A percentile compares a stretch with the other conserved stretches of the same genome.
Evolutionary conservation across 768 basidiomycete genomes (phyloP).

Genomic region (Amanita rimosa): DNA sequence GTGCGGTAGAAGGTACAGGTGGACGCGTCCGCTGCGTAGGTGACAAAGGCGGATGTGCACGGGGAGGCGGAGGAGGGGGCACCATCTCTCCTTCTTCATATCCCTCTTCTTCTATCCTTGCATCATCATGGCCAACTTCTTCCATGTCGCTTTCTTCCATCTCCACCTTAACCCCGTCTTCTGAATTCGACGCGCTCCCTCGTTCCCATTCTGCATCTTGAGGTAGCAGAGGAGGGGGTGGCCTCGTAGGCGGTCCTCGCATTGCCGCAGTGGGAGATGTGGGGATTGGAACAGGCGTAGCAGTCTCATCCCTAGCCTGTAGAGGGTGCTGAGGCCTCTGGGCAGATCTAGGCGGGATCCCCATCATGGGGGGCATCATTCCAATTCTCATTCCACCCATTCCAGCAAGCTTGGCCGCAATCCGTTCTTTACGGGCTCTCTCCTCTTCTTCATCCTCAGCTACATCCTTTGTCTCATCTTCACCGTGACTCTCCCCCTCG

Average conservation of each 20-base stretch:
- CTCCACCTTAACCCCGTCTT: conserved; percentile 56
- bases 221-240: conserved; percentile 19
- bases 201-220: conserved; percentile 34
- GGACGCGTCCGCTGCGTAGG: background rate
- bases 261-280: background rate
- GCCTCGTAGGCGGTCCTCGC: conserved; percentile 14
- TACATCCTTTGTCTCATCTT: conserved; percentile 9
- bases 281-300: background rate
- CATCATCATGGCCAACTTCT: conserved; percentile 51
- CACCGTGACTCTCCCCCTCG: conserved; percentile 23
- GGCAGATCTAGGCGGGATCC: conserved; percentile 18
- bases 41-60: conserved; percentile 25
- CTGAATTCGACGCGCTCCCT: conserved; percentile 32
- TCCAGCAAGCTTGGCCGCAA: conserved; percentile 38
- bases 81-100: conserved; percentile 35
- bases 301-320: background rate
- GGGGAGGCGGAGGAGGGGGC: conserved; percentile 29
- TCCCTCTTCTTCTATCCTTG: conserved; percentile 15
- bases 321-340: conserved; percentile 19
- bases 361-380: conserved; percentile 33
- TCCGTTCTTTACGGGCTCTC: conserved; percentile 40
- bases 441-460: conserved; percentile 53
- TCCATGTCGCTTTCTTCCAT: conserved; percentile 67
- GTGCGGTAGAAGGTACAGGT: conserved; percentile 1
- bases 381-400: conserved; percentile 53